Percentiles rank a stretch among this genome's conserved stretches.
phyloP scores from a whole-genome alignment of 352 stramenopile genomes.

The Phytopythium oedochilum region DNA sequence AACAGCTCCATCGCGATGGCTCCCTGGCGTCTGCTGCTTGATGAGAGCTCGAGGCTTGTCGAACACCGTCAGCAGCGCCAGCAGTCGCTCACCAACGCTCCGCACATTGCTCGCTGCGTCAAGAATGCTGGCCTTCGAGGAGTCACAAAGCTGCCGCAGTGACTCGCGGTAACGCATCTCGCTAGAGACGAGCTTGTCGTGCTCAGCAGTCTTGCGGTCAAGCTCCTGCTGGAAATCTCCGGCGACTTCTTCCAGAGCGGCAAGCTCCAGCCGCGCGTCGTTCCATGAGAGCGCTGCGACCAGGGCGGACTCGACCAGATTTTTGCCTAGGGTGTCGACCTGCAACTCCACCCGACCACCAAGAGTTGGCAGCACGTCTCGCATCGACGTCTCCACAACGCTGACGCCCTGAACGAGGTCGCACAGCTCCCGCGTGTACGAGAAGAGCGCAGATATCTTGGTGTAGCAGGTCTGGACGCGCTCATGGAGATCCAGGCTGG shows the following conservation, averaged over 20 bases:
- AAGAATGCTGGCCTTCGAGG: conserved; percentile 13
- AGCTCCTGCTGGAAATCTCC: conserved; percentile 19
- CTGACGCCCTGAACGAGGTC: conserved; percentile 52
- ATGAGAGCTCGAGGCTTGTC: conserved; percentile 34
- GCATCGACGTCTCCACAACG: conserved; percentile 39
- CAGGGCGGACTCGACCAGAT: conserved; percentile 18
- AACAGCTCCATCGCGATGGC: not conserved
- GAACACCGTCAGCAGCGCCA: conserved; percentile 30
- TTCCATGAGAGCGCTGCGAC: conserved; percentile 7
- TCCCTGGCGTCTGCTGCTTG: conserved; percentile 5
- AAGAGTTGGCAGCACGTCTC: conserved; percentile 9
- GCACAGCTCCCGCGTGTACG: conserved; percentile 25
- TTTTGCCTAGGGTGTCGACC: conserved; percentile 35
- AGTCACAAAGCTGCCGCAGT: conserved; percentile 10
- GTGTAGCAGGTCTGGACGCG: conserved; percentile 32
- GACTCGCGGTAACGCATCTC: conserved; percentile 9
- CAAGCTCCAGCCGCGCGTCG: conserved; percentile 8
- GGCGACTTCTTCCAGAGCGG: not conserved
- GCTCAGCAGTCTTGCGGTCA: conserved; percentile 4
- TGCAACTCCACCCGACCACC: conserved; percentile 24
- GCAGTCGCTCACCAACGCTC: conserved; percentile 15
- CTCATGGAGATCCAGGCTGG: conserved; percentile 16
- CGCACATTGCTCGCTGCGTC: conserved; percentile 9
- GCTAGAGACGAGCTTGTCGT: conserved; percentile 7
- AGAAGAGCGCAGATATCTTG: conserved; percentile 28